Conservation (phyloP, 2,329 filamentous ascomycete genomes). For the Hypoxylon sp. region DNA sequence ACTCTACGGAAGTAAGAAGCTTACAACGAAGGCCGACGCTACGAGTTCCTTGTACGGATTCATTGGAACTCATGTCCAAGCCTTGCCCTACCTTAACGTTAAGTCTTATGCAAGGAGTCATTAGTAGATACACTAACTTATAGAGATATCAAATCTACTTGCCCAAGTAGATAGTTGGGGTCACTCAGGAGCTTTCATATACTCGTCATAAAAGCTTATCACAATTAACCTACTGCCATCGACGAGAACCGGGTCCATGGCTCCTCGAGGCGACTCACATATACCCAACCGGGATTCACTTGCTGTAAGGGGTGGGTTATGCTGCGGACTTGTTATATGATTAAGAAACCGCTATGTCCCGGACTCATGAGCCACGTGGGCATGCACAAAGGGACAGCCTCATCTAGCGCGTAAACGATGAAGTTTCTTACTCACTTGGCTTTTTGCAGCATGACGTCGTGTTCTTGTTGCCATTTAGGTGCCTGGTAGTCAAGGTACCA, state of each 20-base stretch:
- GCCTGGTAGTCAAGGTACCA: not conserved
- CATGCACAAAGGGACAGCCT: not conserved
- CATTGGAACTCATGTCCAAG: not conserved
- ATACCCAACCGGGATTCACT: not conserved
- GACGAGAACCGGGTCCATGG: not conserved
- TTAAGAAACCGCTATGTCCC: not conserved
- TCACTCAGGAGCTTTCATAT: not conserved
- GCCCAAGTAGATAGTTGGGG: not conserved
- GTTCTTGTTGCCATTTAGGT: not conserved
- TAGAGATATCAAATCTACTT: not conserved
- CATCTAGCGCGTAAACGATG: not conserved
- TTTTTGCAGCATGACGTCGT: not conserved
- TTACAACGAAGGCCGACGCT: not conserved
- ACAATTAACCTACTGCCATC: not conserved
- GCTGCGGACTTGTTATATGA: not conserved
- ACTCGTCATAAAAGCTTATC: not conserved
- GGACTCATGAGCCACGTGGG: slow-evolving; percentile 11
- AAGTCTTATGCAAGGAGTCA: not conserved
- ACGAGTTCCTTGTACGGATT: not conserved
- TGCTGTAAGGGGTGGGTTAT: not conserved
- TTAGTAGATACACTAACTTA: not conserved
- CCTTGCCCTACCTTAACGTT: not conserved
- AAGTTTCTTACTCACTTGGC: not conserved
- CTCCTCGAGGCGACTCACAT: not conserved
- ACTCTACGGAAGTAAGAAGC: not conserved